Percentiles rank a stretch among this genome's conserved stretches.
phyloP scores from a whole-genome alignment of 1,139 yeast genomes.

The Pneumocystis murina region DNA sequence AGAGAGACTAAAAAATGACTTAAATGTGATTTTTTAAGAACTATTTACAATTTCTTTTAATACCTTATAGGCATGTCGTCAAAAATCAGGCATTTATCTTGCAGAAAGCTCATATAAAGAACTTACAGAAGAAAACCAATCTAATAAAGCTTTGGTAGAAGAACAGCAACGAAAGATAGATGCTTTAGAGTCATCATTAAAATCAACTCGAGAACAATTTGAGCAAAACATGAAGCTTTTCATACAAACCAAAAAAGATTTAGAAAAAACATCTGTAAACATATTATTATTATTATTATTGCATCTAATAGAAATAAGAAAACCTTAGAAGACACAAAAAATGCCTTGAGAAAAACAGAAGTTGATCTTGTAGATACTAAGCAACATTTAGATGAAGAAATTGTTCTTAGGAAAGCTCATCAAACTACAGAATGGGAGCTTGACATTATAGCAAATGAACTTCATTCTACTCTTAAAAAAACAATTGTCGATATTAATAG shows the following conservation, averaged over 20 bases:
- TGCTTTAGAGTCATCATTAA: constrained; percentile 33
- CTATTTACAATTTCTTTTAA: neutral
- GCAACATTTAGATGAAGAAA: constrained; percentile 17
- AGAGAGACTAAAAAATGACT: constrained; percentile 45
- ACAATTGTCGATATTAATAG: constrained; percentile 19
- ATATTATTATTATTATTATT: neutral
- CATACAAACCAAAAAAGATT: constrained; percentile 18
- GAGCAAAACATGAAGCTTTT: constrained; percentile 20
- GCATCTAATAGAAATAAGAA: constrained; percentile 13
- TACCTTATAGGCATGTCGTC: constrained; percentile 34
- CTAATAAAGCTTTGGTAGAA: constrained; percentile 30
- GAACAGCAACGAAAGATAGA: constrained; percentile 35
- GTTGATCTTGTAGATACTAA: constrained; percentile 12
- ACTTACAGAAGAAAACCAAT: constrained; percentile 35
- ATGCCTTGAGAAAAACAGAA: constrained; percentile 16
- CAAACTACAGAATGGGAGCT: constrained; percentile 22
- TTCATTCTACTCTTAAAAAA: constrained; percentile 20
- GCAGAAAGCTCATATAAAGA: constrained; percentile 38
- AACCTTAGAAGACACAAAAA: constrained; percentile 15
- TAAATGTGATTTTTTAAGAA: constrained; percentile 20
- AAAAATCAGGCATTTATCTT: constrained; percentile 52
- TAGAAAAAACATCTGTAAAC: constrained; percentile 16
- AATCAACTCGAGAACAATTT: constrained; percentile 21
- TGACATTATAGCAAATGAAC: constrained; percentile 19
- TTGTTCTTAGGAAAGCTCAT: constrained; percentile 21